A percentile compares a stretch with the other conserved stretches of the same genome.
These are phyloP conservation scores for Schizothecium vesticola DNA, from an alignment of 495 filamentous ascomycete genomes.

Conservation along the genomic window DNA sequence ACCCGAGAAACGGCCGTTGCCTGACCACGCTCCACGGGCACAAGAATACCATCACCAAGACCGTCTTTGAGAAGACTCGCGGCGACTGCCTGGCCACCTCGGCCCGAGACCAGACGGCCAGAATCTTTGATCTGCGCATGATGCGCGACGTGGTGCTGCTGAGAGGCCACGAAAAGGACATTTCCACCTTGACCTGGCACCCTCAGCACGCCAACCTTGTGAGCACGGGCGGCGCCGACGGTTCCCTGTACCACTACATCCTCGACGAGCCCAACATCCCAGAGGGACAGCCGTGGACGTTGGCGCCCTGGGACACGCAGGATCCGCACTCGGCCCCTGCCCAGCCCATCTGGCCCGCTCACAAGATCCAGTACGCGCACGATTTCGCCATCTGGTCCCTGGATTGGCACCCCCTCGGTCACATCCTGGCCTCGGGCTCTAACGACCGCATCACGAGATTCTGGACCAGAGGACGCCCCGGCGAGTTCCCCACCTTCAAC, in stretches of 20 bases:
- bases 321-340: slow-evolving; percentile 73
- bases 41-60: slow-evolving; percentile 91
- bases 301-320: slow-evolving; percentile 76
- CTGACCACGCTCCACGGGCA: slow-evolving; percentile 94
- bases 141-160: slow-evolving; percentile 95
- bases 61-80: slow-evolving; percentile 75
- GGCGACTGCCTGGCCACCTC: slow-evolving; percentile 84
- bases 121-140: slow-evolving; percentile 92
- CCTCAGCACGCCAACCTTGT: slow-evolving; percentile 82
- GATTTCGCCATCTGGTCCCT: slow-evolving; percentile 94
- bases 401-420: slow-evolving; percentile 94
- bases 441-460: slow-evolving; percentile 96
- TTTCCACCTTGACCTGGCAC: slow-evolving; percentile 90
- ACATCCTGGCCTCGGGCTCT: slow-evolving; percentile 96
- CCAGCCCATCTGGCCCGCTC: slow-evolving; percentile 83
- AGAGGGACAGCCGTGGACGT: slow-evolving; percentile 54
- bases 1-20: slow-evolving; percentile 82
- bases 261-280: slow-evolving; percentile 88
- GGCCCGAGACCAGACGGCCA: slow-evolving; percentile 83
- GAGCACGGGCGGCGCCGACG: slow-evolving; percentile 86
- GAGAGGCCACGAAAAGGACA: slow-evolving; percentile 88
- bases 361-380: slow-evolving; percentile 78
- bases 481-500: slow-evolving; percentile 70
- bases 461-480: slow-evolving; percentile 85
- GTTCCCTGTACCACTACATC: slow-evolving; percentile 84